phyloP scores from a whole-genome alignment of 345 rosid species.

The Streptanthus diversifolius region DNA sequence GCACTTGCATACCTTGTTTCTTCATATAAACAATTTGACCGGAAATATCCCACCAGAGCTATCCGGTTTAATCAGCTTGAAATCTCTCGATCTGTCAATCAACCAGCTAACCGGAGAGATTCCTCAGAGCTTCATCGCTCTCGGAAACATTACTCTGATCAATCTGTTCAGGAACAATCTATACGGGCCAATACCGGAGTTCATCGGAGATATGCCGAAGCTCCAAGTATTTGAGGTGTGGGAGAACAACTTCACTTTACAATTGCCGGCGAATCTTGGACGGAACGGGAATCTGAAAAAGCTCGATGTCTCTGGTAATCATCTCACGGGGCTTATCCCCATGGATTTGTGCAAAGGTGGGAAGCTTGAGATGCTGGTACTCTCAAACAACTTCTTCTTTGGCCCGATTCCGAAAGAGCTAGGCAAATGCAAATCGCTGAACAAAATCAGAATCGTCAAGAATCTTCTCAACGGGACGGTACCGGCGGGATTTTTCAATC shows the following conservation, averaged over 20 bases:
- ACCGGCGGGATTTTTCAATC: slow-evolving; percentile 64
- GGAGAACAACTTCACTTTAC: slow-evolving; percentile 72
- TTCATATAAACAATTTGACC: slow-evolving; percentile 63
- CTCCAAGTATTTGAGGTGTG: slow-evolving; percentile 66
- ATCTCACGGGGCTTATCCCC: slow-evolving; percentile 72
- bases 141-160: slow-evolving; percentile 51
- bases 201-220: slow-evolving; percentile 61
- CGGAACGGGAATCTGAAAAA: slow-evolving; percentile 51
- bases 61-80: slow-evolving; percentile 54
- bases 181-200: slow-evolving; percentile 61
- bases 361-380: slow-evolving; percentile 45
- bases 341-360: slow-evolving; percentile 64
- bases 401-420: slow-evolving; percentile 68
- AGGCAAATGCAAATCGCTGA: slow-evolving; percentile 65
- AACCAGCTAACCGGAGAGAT: slow-evolving; percentile 70
- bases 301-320: slow-evolving; percentile 66
- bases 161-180: slow-evolving; percentile 62
- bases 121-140: slow-evolving; percentile 51
- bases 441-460: slow-evolving; percentile 45
- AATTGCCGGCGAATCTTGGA: slow-evolving; percentile 66
- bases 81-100: slow-evolving; percentile 69
- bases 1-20: slow-evolving; percentile 59
- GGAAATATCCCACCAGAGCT: slow-evolving; percentile 72
- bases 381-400: slow-evolving; percentile 63
- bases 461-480: slow-evolving; percentile 60